Evolutionary conservation across 116 monocot genomes (phyloP).

Genomic region (Zostera marina): DNA sequence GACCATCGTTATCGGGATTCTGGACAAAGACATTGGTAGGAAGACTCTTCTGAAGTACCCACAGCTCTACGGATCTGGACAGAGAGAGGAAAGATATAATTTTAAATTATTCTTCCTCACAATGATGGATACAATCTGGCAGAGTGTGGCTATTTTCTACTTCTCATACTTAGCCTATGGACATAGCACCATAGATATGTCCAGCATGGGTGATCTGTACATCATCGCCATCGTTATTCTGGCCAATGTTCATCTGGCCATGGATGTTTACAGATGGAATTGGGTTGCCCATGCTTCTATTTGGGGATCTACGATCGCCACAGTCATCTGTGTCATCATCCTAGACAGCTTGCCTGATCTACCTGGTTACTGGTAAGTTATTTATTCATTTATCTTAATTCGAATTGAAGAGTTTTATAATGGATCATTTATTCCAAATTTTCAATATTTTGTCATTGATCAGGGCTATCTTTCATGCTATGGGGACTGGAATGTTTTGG

Average conservation of each 20-base stretch:
- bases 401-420: neutral
- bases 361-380: conserved; percentile 67
- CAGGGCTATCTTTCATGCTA: conserved; percentile 79
- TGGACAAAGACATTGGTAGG: conserved; percentile 87
- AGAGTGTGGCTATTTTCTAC: conserved; percentile 63
- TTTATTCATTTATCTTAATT: neutral
- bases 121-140: conserved; percentile 83
- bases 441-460: neutral
- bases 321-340: conserved; percentile 57
- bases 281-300: conserved; percentile 66
- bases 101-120: conserved; percentile 49
- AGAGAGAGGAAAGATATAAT: conserved; percentile 87
- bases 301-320: conserved; percentile 76
- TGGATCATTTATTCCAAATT: neutral
- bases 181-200: conserved; percentile 44
- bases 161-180: conserved; percentile 60
- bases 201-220: conserved; percentile 69
- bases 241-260: conserved; percentile 68
- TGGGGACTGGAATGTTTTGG: conserved; percentile 70
- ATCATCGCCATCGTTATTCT: conserved; percentile 61
- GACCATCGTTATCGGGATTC: conserved; percentile 71
- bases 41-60: conserved; percentile 75
- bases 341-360: conserved; percentile 40
- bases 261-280: conserved; percentile 82
- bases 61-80: conserved; percentile 80